These are phyloP conservation scores for Tolypocladium guangdongense DNA, from an alignment of 2,329 filamentous ascomycete species.

Conservation along the genomic window DNA sequence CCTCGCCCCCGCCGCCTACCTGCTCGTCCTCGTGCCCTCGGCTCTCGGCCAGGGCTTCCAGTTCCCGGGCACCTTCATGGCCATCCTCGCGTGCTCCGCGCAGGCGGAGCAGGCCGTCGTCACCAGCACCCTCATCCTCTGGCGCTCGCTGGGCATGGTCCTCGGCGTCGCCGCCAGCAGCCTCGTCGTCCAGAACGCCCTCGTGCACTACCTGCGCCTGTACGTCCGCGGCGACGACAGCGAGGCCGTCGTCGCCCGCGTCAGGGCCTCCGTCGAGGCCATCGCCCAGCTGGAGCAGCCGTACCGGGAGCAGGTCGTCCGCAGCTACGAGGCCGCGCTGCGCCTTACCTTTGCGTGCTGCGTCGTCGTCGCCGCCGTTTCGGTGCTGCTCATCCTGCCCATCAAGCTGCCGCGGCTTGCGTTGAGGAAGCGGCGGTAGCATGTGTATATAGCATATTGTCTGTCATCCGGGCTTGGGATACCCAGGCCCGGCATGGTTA, in stretches of 20 bases:
- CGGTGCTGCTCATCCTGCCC: constrained; percentile 34
- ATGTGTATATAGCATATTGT: not conserved
- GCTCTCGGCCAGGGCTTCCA: constrained; percentile 52
- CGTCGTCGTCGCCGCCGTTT: constrained; percentile 34
- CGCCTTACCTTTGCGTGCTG: constrained; percentile 34
- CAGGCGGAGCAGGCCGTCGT: constrained; percentile 57
- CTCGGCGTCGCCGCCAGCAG: constrained; percentile 64
- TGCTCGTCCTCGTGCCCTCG: constrained; percentile 44
- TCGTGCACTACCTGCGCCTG: constrained; percentile 46
- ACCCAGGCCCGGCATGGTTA: not conserved
- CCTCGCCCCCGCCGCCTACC: constrained; percentile 41
- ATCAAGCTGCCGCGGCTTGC: constrained; percentile 44
- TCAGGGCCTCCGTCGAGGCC: constrained; percentile 43
- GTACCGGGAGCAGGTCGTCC: constrained; percentile 44
- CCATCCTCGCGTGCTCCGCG: constrained; percentile 46
- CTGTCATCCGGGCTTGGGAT: too few relatives aligned
- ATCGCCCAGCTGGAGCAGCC: constrained; percentile 30
- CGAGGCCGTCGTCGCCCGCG: constrained; percentile 38
- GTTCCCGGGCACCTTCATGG: constrained; percentile 54
- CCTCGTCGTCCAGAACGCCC: constrained; percentile 61
- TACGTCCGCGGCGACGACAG: constrained; percentile 50
- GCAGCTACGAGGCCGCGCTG: constrained; percentile 42
- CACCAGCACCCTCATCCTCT: constrained; percentile 60
- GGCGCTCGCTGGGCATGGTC: constrained; percentile 60
- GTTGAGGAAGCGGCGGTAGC: constrained; percentile 20